Evolutionary conservation across 129 eudicot species (phyloP), one percentile per base, ranked within the genome.

Genomic region (Kitagawia praeruptora): DNA sequence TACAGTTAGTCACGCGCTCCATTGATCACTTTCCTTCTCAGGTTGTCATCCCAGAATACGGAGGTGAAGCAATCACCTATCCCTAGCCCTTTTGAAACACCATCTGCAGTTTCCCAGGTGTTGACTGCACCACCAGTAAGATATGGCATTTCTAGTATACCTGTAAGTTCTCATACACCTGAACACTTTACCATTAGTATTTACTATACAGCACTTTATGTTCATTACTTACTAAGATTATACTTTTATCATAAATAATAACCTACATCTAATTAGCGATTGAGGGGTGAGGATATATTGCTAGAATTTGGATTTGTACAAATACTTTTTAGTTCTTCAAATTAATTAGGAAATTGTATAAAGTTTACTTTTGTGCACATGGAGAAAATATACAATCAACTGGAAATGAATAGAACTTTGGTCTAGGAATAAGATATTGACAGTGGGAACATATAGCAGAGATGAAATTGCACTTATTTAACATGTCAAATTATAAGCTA

Each of bases 81-180:
- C 8, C 27, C 75, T 19, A 64, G 9, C 51, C 74, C 77, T 25
- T 78, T 39, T 19, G 37, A 16, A 72, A 8, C 76, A 72, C 47
- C 46, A 28, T 37, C 28, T 61, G 14, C 61, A 27, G 3, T 11
- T 51, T 45, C 81, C 66, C 71, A 25, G 27, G 42, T 78, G 81
- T 41, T 21, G 49, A 61, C 58, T 54, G 16, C 42, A 25, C 42
- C 18, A 7, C 37, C 63, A 12, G 21, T n/a, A 23, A 44, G 23
- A 74, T 74, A 74, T 25, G 56, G 56, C 46, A 74, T 74, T 74
- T 74, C 58, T 28, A n/a, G 56, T 45, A 42, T 21, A 23, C 51
- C 76, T 41, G 76, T 41, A 72, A 72, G 76, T 72, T 70, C 19
- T 70, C 10, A 3, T 54, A 40, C 46, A 71, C 21, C 7, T 40